These are phyloP conservation scores for Wickerhamiella occidentalis DNA, from an alignment of 805 yeast species.

Conservation along the genomic window DNA sequence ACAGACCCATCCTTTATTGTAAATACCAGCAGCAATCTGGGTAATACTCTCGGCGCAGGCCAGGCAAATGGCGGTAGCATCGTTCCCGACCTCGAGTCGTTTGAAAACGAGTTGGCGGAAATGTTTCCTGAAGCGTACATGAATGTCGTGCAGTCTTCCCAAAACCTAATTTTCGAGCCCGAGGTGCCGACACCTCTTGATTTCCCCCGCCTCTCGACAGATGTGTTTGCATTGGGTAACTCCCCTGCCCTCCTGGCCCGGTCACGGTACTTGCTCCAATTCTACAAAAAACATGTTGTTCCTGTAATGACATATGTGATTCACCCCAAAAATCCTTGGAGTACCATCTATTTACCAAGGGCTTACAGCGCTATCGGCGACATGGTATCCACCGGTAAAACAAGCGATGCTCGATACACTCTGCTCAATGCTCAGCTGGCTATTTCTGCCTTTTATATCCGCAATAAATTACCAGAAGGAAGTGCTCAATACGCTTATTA, in stretches of 20 bases:
- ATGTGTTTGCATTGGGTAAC: conserved; percentile 4
- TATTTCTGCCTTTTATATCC: conserved; percentile 69
- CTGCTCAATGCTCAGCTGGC: conserved; percentile 68
- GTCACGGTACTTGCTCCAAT: conserved; percentile 56
- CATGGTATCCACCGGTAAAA: conserved; percentile 55
- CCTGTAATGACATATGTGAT: conserved; percentile 65
- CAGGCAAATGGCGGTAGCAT: neutral
- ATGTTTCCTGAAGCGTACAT: conserved; percentile 11
- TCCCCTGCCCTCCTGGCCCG: conserved; percentile 30
- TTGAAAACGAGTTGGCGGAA: conserved; percentile 7
- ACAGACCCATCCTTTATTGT: conserved; percentile 2
- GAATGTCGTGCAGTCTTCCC: neutral
- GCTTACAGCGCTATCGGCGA: conserved; percentile 78
- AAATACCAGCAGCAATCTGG: neutral
- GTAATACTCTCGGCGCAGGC: neutral
- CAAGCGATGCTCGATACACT: conserved; percentile 67
- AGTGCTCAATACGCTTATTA: conserved; percentile 59
- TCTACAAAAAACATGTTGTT: conserved; percentile 65
- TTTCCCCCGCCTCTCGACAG: neutral
- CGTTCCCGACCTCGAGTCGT: neutral
- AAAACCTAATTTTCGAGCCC: conserved; percentile 11
- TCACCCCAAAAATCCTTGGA: conserved; percentile 75
- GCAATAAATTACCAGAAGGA: conserved; percentile 55
- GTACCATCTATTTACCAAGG: conserved; percentile 70
- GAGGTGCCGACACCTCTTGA: neutral